Evolutionary conservation across 2,329 filamentous ascomycete species (phyloP).

Genomic region (Herpotrichia juniperi): DNA sequence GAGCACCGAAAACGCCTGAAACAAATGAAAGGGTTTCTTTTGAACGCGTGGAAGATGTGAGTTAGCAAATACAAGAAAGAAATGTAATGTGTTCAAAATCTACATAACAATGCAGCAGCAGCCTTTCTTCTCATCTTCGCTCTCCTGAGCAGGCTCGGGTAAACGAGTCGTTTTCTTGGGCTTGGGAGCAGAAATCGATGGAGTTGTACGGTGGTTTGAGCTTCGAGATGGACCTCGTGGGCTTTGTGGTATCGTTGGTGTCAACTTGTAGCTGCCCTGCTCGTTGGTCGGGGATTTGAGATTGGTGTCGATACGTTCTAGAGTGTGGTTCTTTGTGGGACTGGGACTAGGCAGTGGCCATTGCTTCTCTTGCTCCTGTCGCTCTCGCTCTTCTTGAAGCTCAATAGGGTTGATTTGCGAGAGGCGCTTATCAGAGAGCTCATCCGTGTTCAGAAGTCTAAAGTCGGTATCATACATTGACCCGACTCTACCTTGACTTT

Average conservation of each 20-base stretch:
- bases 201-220: constrained; percentile 21
- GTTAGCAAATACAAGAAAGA: constrained; percentile 18
- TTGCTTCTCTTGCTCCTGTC: constrained; percentile 19
- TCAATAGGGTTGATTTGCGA: constrained; percentile 39
- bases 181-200: constrained; percentile 37
- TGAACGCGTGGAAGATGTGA: constrained; percentile 25
- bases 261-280: constrained; percentile 54
- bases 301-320: constrained; percentile 29
- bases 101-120: constrained; percentile 80
- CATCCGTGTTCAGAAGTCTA: constrained; percentile 74
- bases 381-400: constrained; percentile 32
- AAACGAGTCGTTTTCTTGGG: constrained; percentile 53
- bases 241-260: constrained; percentile 50
- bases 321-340: constrained; percentile 25
- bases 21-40: constrained; percentile 29
- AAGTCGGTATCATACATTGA: constrained; percentile 88
- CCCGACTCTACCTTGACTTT: constrained; percentile 85
- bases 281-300: constrained; percentile 42
- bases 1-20: constrained; percentile 28
- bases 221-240: constrained; percentile 34
- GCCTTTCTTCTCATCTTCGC: constrained; percentile 66
- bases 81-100: constrained; percentile 36
- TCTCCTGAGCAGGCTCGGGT: constrained; percentile 62
- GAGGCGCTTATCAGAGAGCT: constrained; percentile 46
- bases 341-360: constrained; percentile 44